A percentile compares a stretch with the other conserved stretches of the same genome.
phyloP scores from a whole-genome alignment of 306 rosid species.

The Adenanthera pavonina region DNA sequence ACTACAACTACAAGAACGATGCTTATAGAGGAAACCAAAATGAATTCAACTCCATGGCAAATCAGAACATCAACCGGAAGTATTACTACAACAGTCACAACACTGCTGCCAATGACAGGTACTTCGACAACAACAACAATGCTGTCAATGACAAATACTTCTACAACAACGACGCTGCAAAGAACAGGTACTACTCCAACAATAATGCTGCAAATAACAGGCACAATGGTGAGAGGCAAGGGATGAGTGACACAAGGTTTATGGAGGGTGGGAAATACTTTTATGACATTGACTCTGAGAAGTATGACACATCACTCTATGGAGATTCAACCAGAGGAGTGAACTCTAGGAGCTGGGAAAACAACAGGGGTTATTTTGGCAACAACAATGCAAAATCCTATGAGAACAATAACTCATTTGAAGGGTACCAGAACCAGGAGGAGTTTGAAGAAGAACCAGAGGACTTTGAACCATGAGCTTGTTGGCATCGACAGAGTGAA shows the following conservation, averaged over 20 bases:
- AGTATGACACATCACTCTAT: conserved; percentile 52
- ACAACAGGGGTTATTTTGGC: conserved; percentile 54
- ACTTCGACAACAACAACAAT: conserved; percentile 27
- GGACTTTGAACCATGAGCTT: conserved; percentile 70
- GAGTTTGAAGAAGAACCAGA: conserved; percentile 61
- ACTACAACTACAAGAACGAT: conserved; percentile 43
- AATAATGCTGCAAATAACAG: conserved; percentile 32
- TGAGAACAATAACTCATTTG: conserved; percentile 54
- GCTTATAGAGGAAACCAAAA: conserved; percentile 33
- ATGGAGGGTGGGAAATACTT: conserved; percentile 75
- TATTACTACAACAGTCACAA: conserved; percentile 26
- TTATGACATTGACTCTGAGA: conserved; percentile 47
- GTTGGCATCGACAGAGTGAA: conserved; percentile 44
- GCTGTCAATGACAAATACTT: conserved; percentile 37
- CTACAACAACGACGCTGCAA: conserved; percentile 37
- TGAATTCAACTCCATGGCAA: conserved; percentile 47
- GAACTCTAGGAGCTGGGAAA: conserved; percentile 47
- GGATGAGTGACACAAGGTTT: conserved; percentile 97
- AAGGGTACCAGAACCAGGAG: conserved; percentile 62
- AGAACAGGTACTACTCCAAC: conserved; percentile 29
- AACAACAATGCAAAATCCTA: conserved; percentile 53
- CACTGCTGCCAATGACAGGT: conserved; percentile 24
- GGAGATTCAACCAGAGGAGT: conserved; percentile 45
- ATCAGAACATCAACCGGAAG: conserved; percentile 42
- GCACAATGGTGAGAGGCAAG: conserved; percentile 62